A percentile compares a stretch with the other conserved stretches of the same genome.
phyloP scores from a whole-genome alignment of 257 asterid genomes.

The Haberlea rhodopensis region DNA sequence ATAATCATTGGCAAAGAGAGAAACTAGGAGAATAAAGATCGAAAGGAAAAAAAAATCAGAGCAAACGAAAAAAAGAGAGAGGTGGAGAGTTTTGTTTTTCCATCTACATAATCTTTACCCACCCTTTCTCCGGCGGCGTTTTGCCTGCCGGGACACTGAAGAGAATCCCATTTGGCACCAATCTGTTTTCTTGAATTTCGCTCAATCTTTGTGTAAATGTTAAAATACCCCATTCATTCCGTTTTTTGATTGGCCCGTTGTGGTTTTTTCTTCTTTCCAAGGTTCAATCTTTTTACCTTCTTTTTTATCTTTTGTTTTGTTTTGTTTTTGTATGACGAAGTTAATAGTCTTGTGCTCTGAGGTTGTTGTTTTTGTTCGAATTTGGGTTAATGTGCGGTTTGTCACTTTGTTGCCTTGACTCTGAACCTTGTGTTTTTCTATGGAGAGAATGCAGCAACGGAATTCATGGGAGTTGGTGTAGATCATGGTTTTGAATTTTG shows the following conservation, averaged over 20 bases:
- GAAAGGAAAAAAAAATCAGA: too few relatives aligned
- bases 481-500: background rate
- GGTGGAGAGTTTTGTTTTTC: background rate
- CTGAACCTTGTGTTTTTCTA: background rate
- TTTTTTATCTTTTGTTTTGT: too few relatives aligned
- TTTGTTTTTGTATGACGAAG: background rate
- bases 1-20: too few relatives aligned
- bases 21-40: too few relatives aligned
- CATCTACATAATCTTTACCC: background rate
- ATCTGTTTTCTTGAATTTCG: too few relatives aligned
- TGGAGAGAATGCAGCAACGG: background rate
- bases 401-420: background rate
- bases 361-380: background rate
- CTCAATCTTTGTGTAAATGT: too few relatives aligned
- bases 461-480: background rate
- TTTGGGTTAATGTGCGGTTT: background rate
- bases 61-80: too few relatives aligned
- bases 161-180: background rate
- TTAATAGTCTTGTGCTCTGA: background rate
- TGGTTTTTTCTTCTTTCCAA: background rate
- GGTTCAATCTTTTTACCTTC: background rate
- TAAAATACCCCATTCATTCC: background rate
- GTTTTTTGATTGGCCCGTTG: background rate
- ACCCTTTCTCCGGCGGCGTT: slow-evolving; percentile 2
- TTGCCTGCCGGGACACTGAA: background rate